Conservation (phyloP, 78 protist genomes). For the Dictyostelium capitatum region DNA sequence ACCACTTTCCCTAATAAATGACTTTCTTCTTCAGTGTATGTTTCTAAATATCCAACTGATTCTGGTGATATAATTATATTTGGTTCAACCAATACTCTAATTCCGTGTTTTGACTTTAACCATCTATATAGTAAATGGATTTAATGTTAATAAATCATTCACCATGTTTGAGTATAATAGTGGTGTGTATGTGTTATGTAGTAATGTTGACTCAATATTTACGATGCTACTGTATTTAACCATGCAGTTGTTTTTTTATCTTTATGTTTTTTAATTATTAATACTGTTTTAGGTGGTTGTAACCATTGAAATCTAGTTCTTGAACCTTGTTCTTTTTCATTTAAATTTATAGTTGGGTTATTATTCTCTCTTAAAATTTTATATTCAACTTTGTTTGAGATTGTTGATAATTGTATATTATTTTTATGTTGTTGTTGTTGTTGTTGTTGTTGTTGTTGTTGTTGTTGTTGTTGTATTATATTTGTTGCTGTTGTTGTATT, state of each 20-base stretch:
- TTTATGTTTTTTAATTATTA: slow-evolving; percentile 63
- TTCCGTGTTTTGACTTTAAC: slow-evolving; percentile 4
- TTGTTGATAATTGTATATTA: not conserved
- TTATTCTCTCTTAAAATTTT: slow-evolving; percentile 54
- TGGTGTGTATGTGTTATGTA: too few relatives aligned
- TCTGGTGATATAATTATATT: slow-evolving; percentile 20
- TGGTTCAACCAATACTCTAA: slow-evolving; percentile 67
- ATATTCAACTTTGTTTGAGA: slow-evolving; percentile 35
- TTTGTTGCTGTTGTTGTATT: not conserved
- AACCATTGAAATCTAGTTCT: slow-evolving; percentile 67
- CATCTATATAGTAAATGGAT: slow-evolving; percentile 27
- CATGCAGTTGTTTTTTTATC: slow-evolving; percentile 54
- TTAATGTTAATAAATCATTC: too few relatives aligned
- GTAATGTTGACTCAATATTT: too few relatives aligned
- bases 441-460: not conserved
- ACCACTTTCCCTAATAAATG: slow-evolving; percentile 72
- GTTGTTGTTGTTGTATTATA: not conserved
- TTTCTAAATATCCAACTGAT: slow-evolving; percentile 3
- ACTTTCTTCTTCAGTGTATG: slow-evolving; percentile 49
- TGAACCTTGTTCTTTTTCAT: slow-evolving; percentile 24
- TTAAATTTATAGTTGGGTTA: slow-evolving; percentile 18
- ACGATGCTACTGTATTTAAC: slow-evolving; percentile 43
- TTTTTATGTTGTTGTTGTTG: slow-evolving; percentile 14
- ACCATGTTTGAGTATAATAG: too few relatives aligned
- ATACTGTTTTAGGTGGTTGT: slow-evolving; percentile 42